Percentiles rank a stretch among this genome's conserved stretches.
These are phyloP conservation scores for Niveomyces coronatus DNA, from an alignment of 2,329 filamentous ascomycete genomes.

Conservation along the genomic window DNA sequence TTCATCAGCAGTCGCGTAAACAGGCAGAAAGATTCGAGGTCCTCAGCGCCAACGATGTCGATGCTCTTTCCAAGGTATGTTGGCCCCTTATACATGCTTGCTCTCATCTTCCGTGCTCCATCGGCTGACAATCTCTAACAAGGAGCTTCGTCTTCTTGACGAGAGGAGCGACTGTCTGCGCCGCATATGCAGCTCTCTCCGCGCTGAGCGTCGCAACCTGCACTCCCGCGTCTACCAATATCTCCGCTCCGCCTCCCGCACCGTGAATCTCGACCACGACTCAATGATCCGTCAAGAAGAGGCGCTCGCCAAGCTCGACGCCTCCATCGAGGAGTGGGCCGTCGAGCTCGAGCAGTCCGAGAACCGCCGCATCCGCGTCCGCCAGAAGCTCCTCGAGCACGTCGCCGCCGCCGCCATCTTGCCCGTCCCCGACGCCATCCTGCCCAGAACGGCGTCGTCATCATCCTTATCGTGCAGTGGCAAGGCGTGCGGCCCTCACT, in stretches of 20 bases:
- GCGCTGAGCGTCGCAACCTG: conserved; percentile 65
- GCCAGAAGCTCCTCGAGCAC: conserved; percentile 73
- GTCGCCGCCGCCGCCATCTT: conserved; percentile 61
- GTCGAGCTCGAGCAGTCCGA: conserved; percentile 71
- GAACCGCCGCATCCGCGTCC: conserved; percentile 62
- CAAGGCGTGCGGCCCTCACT: too few species aligned
- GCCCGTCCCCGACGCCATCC: conserved; percentile 18
- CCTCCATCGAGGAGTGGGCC: conserved; percentile 72
- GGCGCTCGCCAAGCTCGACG: conserved; percentile 64
- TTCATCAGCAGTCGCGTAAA: conserved; percentile 51
- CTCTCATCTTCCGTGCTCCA: not conserved
- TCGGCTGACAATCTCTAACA: conserved; percentile 7
- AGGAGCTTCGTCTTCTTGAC: conserved; percentile 68
- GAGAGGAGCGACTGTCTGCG: conserved; percentile 70
- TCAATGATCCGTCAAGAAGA: conserved; percentile 73
- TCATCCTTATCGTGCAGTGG: too few species aligned
- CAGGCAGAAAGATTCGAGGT: conserved; percentile 56
- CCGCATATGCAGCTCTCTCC: conserved; percentile 64
- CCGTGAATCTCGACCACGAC: conserved; percentile 62
- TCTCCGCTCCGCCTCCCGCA: conserved; percentile 59
- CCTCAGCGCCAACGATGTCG: conserved; percentile 51
- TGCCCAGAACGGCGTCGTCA: too few species aligned
- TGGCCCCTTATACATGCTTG: not conserved
- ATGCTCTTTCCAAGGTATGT: conserved; percentile 51
- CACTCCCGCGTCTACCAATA: conserved; percentile 70